Percentiles rank a stretch among this genome's conserved stretches.
Conservation (phyloP, 768 basidiomycete genomes). For the Pleurotus salmoneostramineus region DNA sequence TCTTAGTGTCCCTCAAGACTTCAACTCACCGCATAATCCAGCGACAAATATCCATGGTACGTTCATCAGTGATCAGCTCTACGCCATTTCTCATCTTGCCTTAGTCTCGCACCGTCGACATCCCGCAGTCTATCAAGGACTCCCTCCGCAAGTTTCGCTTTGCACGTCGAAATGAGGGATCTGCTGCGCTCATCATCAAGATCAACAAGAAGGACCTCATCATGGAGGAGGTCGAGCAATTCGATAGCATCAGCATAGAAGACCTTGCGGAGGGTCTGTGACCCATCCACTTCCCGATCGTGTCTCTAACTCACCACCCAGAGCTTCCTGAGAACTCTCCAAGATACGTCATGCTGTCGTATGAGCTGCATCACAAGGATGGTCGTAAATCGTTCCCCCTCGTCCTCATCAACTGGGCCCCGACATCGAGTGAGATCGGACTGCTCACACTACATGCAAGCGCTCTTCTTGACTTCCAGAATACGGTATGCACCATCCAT, state of each 20-base stretch:
- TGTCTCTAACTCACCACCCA: conserved; percentile 22
- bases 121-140: conserved; percentile 74
- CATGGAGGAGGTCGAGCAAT: conserved; percentile 83
- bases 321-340: conserved; percentile 88
- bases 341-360: conserved; percentile 80
- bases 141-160: conserved; percentile 78
- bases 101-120: conserved; percentile 79
- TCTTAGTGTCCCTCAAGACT: neutral
- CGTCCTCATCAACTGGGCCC: conserved; percentile 87
- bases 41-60: conserved; percentile 24
- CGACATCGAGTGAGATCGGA: conserved; percentile 69
- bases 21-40: conserved; percentile 22
- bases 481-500: conserved; percentile 45
- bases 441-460: conserved; percentile 82
- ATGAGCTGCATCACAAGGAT: conserved; percentile 76
- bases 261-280: conserved; percentile 81
- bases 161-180: conserved; percentile 67
- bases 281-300: neutral
- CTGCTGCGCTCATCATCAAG: conserved; percentile 83
- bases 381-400: conserved; percentile 85
- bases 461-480: conserved; percentile 75
- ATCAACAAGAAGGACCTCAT: conserved; percentile 79
- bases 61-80: conserved; percentile 13
- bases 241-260: conserved; percentile 71
- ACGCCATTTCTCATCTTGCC: neutral